A percentile compares a stretch with the other conserved stretches of the same genome.
Evolutionary conservation across 2,329 filamentous ascomycete species (phyloP).

Genomic region (Diplodia sapinea): DNA sequence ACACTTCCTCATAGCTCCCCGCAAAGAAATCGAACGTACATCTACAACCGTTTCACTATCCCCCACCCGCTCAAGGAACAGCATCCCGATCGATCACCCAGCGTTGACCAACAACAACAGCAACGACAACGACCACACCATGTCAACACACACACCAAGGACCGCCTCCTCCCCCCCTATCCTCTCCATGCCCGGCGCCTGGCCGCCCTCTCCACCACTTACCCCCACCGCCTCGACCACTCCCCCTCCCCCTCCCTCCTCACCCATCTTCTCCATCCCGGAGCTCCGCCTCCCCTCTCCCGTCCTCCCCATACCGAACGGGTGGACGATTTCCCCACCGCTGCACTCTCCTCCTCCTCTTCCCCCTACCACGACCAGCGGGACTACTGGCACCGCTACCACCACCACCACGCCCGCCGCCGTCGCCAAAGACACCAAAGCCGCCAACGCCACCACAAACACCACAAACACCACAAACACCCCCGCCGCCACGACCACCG

Average conservation of each 20-base stretch:
- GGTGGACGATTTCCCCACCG: background rate
- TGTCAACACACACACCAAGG: background rate
- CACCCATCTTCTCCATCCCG: background rate
- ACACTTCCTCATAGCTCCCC: background rate
- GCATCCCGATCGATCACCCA: background rate
- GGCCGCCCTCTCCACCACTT: background rate
- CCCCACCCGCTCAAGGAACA: background rate
- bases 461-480: no score
- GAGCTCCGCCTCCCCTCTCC: background rate
- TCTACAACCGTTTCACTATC: background rate
- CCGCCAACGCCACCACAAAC: no score
- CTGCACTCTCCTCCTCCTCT: no score
- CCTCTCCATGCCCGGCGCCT: background rate
- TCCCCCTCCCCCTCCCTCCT: no score
- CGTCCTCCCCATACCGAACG: background rate
- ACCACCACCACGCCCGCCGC: no score
- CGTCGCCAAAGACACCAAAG: no score
- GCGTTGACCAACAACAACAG: background rate
- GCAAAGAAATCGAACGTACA: background rate
- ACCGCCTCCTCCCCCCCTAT: background rate
- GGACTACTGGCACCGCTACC: no score
- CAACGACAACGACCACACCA: background rate
- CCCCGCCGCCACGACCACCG: no score
- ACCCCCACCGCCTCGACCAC: background rate
- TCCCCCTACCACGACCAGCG: no score